Base-by-base conservation (phyloP, 257 asterid species). In the Primulina huaijiensis region DNA sequence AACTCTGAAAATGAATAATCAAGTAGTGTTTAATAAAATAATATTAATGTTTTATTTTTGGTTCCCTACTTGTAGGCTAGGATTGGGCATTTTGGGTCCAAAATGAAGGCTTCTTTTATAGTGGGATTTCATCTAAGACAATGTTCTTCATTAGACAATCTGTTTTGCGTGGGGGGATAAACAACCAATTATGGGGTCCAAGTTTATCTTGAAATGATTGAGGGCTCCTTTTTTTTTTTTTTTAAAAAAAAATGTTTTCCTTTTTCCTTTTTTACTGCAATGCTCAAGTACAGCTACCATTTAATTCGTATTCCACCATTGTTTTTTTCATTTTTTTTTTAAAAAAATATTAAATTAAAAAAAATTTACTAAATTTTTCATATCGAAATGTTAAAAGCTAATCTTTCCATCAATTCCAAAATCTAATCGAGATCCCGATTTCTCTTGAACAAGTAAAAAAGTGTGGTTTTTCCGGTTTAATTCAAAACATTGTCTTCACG, bases 31-130 rank as follows among this genome's bases (percentile, higher is more conserved):
- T 23, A 23, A 23, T 46, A 46, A 11, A 46, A 4, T 46, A 46
- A 4, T 46, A 16, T 12, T 10, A 43, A 12, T 43, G n/a, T 10
- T 20, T 0, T 20, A 0, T 21, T 21, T 25, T 46, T 60, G 67
- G 50, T 25, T 60, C 46, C 46, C 70, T 64, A 63, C 73, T 77
- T 72, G 40, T 77, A 77, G 78, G 64, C 63, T 77, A 61, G 73
- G 77, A 33, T 72, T 33, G 63, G 77, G 78, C 65, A 73, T 55
- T 62, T 68, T 75, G 64, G 83, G 86, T 76, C 83, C 83, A 82
- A 82, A 78, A 73, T 70, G 76, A 68, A 68, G 83, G 80, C 75
- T 61, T 76, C 72, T 70, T 81, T 70, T 52, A 17, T 63, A 76
- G 86, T 81, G 86, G 81, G 74, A 65, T 75, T 72, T 78, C 69